Evolutionary conservation across 352 stramenopile species (phyloP).

Genomic region (Globisporangium perplexum): DNA sequence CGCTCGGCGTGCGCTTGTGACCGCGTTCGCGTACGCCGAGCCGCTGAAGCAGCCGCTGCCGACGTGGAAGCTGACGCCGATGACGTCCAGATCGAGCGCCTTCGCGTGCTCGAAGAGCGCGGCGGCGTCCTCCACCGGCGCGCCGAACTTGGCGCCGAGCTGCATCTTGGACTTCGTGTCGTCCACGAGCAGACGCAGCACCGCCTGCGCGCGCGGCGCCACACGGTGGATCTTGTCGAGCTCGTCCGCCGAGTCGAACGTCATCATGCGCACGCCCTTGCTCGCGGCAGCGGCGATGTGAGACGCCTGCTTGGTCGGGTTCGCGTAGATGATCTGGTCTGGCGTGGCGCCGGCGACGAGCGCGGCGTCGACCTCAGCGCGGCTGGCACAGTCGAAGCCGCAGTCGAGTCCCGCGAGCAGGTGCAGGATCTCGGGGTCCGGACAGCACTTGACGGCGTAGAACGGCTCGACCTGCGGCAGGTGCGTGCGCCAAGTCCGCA

Average conservation of each 20-base stretch:
- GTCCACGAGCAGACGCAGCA: conserved; percentile 91
- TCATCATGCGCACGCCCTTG: conserved; percentile 84
- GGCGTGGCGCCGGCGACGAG: conserved; percentile 60
- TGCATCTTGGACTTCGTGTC: conserved; percentile 90
- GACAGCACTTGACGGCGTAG: conserved; percentile 97
- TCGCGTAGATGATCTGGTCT: conserved; percentile 92
- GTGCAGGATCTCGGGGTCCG: conserved; percentile 72
- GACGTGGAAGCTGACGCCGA: conserved; percentile 94
- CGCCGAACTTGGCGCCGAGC: conserved; percentile 93
- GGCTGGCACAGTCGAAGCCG: conserved; percentile 93
- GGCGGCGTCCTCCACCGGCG: conserved; percentile 86
- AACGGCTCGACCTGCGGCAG: conserved; percentile 88
- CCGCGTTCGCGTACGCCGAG: conserved; percentile 86
- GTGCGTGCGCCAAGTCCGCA: conserved; percentile 75
- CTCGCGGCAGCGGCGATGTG: conserved; percentile 85
- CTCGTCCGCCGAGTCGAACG: conserved; percentile 93
- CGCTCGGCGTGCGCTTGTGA: conserved; percentile 73
- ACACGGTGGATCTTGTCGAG: conserved; percentile 90
- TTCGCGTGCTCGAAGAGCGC: conserved; percentile 85
- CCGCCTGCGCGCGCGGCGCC: conserved; percentile 75
- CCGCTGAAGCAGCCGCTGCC: conserved; percentile 91
- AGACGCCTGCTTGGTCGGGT: conserved; percentile 91
- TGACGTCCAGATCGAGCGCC: conserved; percentile 79
- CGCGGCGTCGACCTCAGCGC: conserved; percentile 87
- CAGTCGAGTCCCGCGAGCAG: conserved; percentile 60